Base-by-base conservation (phyloP, 805 yeast species). In the Saccharomycopsis selenospora region DNA sequence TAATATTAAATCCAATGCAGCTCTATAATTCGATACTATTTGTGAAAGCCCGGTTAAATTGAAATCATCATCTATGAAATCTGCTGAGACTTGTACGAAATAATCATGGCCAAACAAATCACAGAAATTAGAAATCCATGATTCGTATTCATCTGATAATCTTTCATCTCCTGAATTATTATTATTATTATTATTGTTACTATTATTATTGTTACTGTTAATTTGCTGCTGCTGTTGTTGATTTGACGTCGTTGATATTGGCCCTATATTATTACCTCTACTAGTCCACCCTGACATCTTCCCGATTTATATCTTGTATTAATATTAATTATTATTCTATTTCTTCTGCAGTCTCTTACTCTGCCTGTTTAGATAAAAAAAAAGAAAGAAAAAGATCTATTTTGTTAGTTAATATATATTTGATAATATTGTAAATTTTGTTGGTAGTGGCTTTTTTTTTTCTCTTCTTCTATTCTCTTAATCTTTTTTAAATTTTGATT, bases 21-120 rank as follows among this genome's bases (percentile, higher is more conserved):
- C 95, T 59, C 91, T 71, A 65, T 90, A 93, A 62, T 82, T 86
- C 3, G 97, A 95, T 7, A 93, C 96, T 50, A 85, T 79, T 55
- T 82, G 76, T 27, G 84, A 74, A 46, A 93, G 72, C 1, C 98
- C 97, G 1, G 98, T 90, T 59, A 93, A 73, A 62, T 93, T 93
- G 73, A 93, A 93, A 57, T 93, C 98, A 65, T 93, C 99, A 59
- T 90, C 97, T 52, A 93, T 87, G 65, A 89, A 93, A 44, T 88
- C 96, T 43, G 85, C 88, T 1, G 89, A 75, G 4, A 93, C 96
- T 57, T 90, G 95, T 40, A 90, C 95, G 64, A 89, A 89, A 63
- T 82, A 91, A 61, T 93, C 95, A 61, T 88, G 79, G 27, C 79
- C 80, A 55, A 73, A 75, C 20, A 71, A 61, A 36, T 72, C 71